A percentile compares a stretch with the other conserved stretches of the same genome.
Conservation (phyloP, 345 rosid species). For the Linum usitatissimum region DNA sequence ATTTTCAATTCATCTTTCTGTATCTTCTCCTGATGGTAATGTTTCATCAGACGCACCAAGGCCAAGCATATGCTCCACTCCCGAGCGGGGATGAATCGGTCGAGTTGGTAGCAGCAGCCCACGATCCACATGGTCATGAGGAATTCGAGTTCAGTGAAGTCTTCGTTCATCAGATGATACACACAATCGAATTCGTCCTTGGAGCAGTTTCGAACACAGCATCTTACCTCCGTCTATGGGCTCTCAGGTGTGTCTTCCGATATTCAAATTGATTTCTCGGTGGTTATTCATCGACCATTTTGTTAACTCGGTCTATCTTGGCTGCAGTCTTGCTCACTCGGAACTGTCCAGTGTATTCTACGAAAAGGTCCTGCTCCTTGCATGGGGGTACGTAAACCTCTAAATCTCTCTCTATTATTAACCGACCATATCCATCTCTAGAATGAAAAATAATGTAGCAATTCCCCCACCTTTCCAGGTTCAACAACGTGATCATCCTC, state of each 20-base stretch:
- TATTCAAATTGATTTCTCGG: background rate
- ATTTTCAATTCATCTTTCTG: background rate
- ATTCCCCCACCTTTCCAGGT: slow-evolving; percentile 28
- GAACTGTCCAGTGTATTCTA: slow-evolving; percentile 89
- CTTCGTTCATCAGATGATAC: slow-evolving; percentile 91
- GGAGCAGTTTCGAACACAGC: slow-evolving; percentile 99
- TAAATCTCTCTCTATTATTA: background rate
- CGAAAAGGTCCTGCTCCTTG: slow-evolving; percentile 86
- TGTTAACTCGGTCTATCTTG: slow-evolving; percentile 6
- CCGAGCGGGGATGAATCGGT: slow-evolving; percentile 64
- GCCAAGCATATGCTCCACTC: slow-evolving; percentile 53
- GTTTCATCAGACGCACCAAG: slow-evolving; percentile 70
- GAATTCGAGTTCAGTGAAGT: slow-evolving; percentile 96
- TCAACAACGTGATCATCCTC: slow-evolving; percentile 62
- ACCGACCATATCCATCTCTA: background rate
- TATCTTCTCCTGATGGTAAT: slow-evolving; percentile 4
- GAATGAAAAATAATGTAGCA: background rate
- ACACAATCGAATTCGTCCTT: slow-evolving; percentile 94
- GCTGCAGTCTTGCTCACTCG: slow-evolving; percentile 84
- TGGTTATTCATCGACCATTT: slow-evolving; percentile 3
- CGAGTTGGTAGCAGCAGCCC: slow-evolving; percentile 41
- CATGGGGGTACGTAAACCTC: slow-evolving; percentile 59
- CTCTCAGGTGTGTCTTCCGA: slow-evolving; percentile 53
- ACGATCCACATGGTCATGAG: slow-evolving; percentile 62
- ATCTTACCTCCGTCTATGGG: slow-evolving; percentile 92